Base-by-base conservation (phyloP, 2,329 filamentous ascomycete species). In the Aspergillus sergii region DNA sequence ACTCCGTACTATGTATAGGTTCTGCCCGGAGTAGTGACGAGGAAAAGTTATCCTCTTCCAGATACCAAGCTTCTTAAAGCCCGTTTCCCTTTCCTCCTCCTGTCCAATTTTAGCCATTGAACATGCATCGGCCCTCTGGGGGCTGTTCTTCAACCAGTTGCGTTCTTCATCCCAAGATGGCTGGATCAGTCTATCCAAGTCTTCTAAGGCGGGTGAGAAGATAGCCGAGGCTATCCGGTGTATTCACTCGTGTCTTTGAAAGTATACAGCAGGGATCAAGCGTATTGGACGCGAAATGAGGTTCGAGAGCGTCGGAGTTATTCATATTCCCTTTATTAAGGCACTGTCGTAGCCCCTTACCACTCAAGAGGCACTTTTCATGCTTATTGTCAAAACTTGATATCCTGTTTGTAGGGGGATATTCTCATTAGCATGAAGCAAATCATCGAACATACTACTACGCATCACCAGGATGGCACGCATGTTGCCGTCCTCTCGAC, bases 401-500 rank as follows among this genome's bases (percentile, higher is more conserved):
- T 4, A n/a, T n/a, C 48, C 2, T 11, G 16, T 30, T 51, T 6
- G 19, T 10, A 32, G 10, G 11, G 9, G 5, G 5, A 26, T 26
- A 39, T 55, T 23, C 11, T n/a, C 10, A 12, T 26, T n/a, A 39
- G 8, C 30, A 55, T 57, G 16, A 59, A 53, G 4, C 50, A 56
- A 30, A 39, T 45, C n/a, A 41, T 66, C 9, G 61, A 59, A 4
- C 55, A 48, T 11, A 59, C 63, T 9, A 41, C 39, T 9, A 28
- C 26, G 26, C 51, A 41, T 14, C 66, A 58, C 61, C 64, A 63
- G 50, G 64, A 68, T 34, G 66, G 67, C 60, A 65, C 65, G 21
- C 66, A 64, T 59, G 65, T 62, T 50, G 67, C 71, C 45, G 41
- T 70, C 4, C 67, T 63, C 39, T n/a, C 67, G 28, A 63, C 54